Evolutionary conservation across 1,284 basidiomycete species (phyloP).

Genomic region (Melampsora larici-populina): DNA sequence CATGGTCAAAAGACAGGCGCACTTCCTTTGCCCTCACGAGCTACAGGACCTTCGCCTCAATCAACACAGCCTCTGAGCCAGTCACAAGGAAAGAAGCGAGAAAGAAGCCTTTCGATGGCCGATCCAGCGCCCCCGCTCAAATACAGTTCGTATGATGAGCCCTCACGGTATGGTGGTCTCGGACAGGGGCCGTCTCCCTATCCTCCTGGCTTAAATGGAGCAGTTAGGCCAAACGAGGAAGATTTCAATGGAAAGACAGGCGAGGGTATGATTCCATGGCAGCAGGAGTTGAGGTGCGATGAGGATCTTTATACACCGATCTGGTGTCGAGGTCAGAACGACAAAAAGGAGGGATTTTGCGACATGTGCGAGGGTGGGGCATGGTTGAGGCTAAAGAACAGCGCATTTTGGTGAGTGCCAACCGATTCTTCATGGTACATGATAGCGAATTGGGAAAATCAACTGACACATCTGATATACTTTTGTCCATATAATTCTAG

Average conservation of each 20-base stretch:
- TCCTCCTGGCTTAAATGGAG: conserved; percentile 31
- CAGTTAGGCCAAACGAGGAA: neutral
- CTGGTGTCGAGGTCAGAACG: conserved; percentile 42
- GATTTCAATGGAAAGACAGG: conserved; percentile 16
- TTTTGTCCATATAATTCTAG: neutral
- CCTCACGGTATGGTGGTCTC: conserved; percentile 17
- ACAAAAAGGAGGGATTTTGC: conserved; percentile 42
- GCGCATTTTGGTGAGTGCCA: conserved; percentile 39
- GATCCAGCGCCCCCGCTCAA: neutral
- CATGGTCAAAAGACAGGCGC: neutral
- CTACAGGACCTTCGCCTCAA: neutral
- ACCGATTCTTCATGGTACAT: no score
- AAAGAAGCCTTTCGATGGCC: neutral
- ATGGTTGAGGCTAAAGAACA: conserved; percentile 42
- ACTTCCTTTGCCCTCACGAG: no score
- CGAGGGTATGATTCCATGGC: conserved; percentile 37
- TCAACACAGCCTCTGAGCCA: neutral
- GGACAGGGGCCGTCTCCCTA: conserved; percentile 30
- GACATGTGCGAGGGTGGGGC: conserved; percentile 41
- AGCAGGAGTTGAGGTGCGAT: conserved; percentile 36
- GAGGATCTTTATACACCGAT: conserved; percentile 43
- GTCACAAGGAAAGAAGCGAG: neutral
- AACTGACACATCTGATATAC: no score
- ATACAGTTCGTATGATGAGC: neutral
- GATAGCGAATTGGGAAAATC: no score